Conservation (phyloP, 2,329 filamentous ascomycete genomes). For the Penicillium sp. region DNA sequence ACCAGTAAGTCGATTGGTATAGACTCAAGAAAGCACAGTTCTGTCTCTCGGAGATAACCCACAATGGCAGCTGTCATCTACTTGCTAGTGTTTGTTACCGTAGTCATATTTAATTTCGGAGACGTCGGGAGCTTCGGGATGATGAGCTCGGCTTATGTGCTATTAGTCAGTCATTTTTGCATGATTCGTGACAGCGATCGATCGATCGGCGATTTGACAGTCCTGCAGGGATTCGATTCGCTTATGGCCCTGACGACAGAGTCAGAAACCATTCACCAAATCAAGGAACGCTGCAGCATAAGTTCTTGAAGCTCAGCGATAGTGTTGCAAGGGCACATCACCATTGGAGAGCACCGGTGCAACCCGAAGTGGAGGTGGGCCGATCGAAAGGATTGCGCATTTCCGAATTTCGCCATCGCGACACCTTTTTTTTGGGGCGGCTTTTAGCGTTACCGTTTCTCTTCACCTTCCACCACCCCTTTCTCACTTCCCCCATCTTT, state of each 20-base stretch:
- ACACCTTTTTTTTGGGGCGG: slow-evolving; percentile 3
- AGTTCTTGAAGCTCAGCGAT: no score
- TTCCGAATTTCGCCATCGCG: slow-evolving; percentile 9
- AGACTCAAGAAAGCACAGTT: no score
- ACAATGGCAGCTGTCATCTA: no score
- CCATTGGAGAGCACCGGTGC: background rate
- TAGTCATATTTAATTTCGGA: background rate
- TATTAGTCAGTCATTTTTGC: no score
- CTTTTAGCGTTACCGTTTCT: slow-evolving; percentile 11
- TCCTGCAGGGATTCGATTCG: background rate
- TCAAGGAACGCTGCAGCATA: background rate
- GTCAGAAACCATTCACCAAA: background rate
- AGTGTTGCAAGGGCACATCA: no score
- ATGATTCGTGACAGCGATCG: background rate
- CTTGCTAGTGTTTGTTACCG: no score
- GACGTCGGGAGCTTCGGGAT: background rate
- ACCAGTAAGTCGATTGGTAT: no score
- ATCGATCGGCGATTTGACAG: slow-evolving; percentile 3
- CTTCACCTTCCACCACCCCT: slow-evolving; percentile 7
- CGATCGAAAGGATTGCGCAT: slow-evolving; percentile 4
- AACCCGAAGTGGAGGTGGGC: slow-evolving; percentile 7
- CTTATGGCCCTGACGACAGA: no score
- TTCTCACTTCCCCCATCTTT: background rate
- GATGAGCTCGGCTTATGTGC: background rate
- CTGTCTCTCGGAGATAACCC: no score